Base-by-base conservation (phyloP, 108 stramenopile genomes). In the Cyclotella choctawhatcheeana region DNA sequence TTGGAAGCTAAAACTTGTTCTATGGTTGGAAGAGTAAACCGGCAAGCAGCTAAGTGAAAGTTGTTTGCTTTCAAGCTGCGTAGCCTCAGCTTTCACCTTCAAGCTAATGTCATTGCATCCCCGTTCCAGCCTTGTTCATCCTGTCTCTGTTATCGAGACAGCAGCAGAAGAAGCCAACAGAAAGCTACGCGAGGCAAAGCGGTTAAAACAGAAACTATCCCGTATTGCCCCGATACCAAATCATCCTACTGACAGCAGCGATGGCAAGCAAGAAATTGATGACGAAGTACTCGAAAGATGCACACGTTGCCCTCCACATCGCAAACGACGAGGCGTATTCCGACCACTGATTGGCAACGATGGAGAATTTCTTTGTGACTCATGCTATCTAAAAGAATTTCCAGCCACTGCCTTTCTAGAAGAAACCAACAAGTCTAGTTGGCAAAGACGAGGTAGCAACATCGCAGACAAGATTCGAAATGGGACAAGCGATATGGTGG, bases 391-490 rank as follows among this genome's bases (percentile, higher is more conserved):
- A 14, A 13, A 17, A 0, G 67, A 74, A 26, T 80, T 68, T 44
- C 79, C 79, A 3, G 65, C 67, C 44, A 80, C 79, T 17, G 72
- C 79, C 6, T 73, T 80, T 71, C 24, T 80, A 35, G 79, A 80
- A 31, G 69, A 70, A 27, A 43, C 26, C 2, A 54, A 70, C 44
- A 66, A 45, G 50, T 17, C 64, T n/a, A 56, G 26, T 18, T 71
- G 32, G 26, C 43, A 65, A 26, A 50, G 44, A 10, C 51, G 47
- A 29, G 61, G 62, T 3, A 71, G 4, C 26, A 27, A 48, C 22
- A 50, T 65, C 24, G 44, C 47, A 20, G 44, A 65, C n/a, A 58
- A 31, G 7, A 47, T 66, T 2, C 2, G 27, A 13, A 73, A 73
- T 54, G 35, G 25, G 0, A 5, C 64, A 0, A 37, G 34, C 17